phyloP scores from a whole-genome alignment of 2,329 filamentous ascomycete genomes.

The Xylaria sp. region DNA sequence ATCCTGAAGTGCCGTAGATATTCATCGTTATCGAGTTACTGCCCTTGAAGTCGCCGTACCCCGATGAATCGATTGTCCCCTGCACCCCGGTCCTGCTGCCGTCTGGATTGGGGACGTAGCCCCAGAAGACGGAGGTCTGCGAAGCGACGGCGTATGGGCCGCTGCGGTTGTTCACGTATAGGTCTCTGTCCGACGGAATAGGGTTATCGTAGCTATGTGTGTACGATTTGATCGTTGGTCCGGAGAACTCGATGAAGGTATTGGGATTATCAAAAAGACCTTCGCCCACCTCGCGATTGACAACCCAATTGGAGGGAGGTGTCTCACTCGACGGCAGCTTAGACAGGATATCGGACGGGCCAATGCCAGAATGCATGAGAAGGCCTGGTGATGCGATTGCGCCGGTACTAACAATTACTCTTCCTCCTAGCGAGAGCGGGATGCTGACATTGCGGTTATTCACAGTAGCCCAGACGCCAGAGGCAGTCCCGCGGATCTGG shows the following conservation, averaged over 20 bases:
- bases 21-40: conserved; percentile 65
- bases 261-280: conserved; percentile 68
- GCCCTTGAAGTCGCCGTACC: conserved; percentile 54
- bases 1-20: conserved; percentile 66
- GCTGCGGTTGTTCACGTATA: conserved; percentile 61
- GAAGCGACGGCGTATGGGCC: conserved; percentile 65
- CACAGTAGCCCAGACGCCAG: conserved; percentile 54
- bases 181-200: conserved; percentile 53
- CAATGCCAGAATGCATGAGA: conserved; percentile 56
- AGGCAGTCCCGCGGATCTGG: conserved; percentile 54
- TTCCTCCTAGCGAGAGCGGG: conserved; percentile 44
- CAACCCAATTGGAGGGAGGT: conserved; percentile 57
- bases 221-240: conserved; percentile 59
- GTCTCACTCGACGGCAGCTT: conserved; percentile 37
- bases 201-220: conserved; percentile 60
- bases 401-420: conserved; percentile 53
- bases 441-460: conserved; percentile 50
- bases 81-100: conserved; percentile 59
- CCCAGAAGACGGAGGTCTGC: conserved; percentile 66
- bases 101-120: conserved; percentile 56
- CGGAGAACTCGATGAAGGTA: conserved; percentile 62
- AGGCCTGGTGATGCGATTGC: conserved; percentile 50
- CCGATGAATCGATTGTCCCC: conserved; percentile 63
- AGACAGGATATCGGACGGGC: conserved; percentile 42
- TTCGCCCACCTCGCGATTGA: conserved; percentile 60